Base-by-base conservation (phyloP, 495 filamentous ascomycete species). In the Penicillium psychrofluorescens region DNA sequence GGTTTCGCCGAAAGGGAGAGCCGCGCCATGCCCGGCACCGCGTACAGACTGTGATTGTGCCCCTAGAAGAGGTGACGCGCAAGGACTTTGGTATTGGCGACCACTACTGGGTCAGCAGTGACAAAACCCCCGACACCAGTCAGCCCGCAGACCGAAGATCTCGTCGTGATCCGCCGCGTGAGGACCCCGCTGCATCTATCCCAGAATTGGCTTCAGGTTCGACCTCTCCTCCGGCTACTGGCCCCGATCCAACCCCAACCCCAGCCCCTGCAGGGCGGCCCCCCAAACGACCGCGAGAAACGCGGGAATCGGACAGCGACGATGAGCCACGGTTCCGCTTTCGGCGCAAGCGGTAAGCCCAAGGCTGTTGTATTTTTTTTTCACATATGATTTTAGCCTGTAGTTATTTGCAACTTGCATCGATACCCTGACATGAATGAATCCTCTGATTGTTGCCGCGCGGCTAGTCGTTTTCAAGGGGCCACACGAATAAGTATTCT, bases 41-140 rank as follows among this genome's bases (percentile, higher is more conserved):
- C 49, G 72, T 74, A 6, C 70, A 75, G 44, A 72, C 70, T 15
- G 79, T 91, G 22, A 88, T 95, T 36, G 82, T 96, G 28, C 70
- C 74, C 0, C 66, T 96, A 11, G 86, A 92, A 46, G 89, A 91
- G 54, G 84, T 86, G 2, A 83, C 79, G 47, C 76, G 78, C 39
- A 88, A 86, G 50, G 81, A 83, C 42, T 90, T 85, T 54, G 89
- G 89, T 1, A 81, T 95, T 40, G 90, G 90, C 0, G 85, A 95
- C 33, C 80, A 85, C 33, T 87, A 90, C 62, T 95, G 86, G 85
- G 43, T 76, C 27, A 61, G 55, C 38, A 70, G 66, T 45, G 30
- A 40, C 35, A 49, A 58, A 48, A 45, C 55, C 38, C 36, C 59
- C 8, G 55, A 61, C 48, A 32, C 38, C 36, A 59, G 47, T 36